Percentiles rank a stretch among this genome's conserved stretches.
Conservation (phyloP, 371 early-diverging fungal genomes). For the Lichtheimia ornata region DNA sequence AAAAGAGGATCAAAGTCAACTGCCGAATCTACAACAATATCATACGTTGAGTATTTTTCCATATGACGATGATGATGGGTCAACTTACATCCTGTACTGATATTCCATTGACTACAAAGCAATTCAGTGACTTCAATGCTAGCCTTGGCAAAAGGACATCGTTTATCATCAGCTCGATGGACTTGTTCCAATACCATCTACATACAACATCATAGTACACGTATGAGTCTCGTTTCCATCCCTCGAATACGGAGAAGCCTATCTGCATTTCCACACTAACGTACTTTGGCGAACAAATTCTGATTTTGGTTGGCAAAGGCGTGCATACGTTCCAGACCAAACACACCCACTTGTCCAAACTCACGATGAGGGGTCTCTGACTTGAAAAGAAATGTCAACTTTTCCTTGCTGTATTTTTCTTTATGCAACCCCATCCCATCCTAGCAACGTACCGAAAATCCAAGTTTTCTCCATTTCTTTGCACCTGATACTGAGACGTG, state of each 20-base stretch:
- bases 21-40: slow-evolving; percentile 25
- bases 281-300: slow-evolving; percentile 53
- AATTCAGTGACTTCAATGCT: slow-evolving; percentile 70
- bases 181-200: slow-evolving; percentile 63
- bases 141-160: slow-evolving; percentile 70
- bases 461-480: slow-evolving; percentile 67
- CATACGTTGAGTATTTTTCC: background rate
- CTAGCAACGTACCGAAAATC: slow-evolving; percentile 58
- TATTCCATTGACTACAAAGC: slow-evolving; percentile 70
- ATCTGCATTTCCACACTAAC: too few relatives aligned
- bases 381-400: slow-evolving; percentile 23
- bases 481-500: slow-evolving; percentile 31
- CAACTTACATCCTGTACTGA: slow-evolving; percentile 63
- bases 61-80: background rate
- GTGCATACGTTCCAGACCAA: slow-evolving; percentile 68
- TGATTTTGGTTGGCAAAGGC: slow-evolving; percentile 49
- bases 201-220: background rate
- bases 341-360: slow-evolving; percentile 62
- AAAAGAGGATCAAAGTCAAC: slow-evolving; percentile 68
- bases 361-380: slow-evolving; percentile 66
- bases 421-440: background rate
- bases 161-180: slow-evolving; percentile 53
- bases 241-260: too few relatives aligned
- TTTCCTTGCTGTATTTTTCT: background rate
- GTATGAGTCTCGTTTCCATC: too few relatives aligned